Evolutionary conservation across 768 basidiomycete species (phyloP), one percentile per base, ranked within the genome.

Genomic region (Paxillus ammoniavirescens): DNA sequence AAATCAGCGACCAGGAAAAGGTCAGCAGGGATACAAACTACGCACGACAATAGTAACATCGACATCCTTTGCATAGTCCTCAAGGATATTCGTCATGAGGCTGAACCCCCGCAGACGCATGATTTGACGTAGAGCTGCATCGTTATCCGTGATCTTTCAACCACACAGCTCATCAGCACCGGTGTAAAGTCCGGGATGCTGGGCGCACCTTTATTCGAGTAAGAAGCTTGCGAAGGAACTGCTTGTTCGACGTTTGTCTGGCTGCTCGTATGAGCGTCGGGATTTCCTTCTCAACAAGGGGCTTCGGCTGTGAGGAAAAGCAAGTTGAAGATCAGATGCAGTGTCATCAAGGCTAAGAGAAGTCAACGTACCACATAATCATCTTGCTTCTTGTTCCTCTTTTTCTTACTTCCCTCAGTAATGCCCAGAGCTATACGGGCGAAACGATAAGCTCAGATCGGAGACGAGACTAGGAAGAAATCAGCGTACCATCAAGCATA

Each of bases 21-120:
- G 36, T 47, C 26, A 26, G 6, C 26, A 45, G 26, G 33, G 12
- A 13, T 35, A 49, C 38, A 1, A 40, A 36, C 49, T 2, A 74
- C 89, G 42, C 56, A 94, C 94, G 60, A 87, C 70, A 12, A 77
- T 69, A n/a, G 85, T 71, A 38, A 96, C 74, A 38, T 94, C 91
- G 31, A 74, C 45, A 63, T 98, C 92, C 15, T 79, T 75, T 10
- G 64, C 64, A 59, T 93, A 75, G 63, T 98, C 93, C 36, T 89
- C 82, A 30, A 98, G 73, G 37, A 98, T 78, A 63, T 89, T 91
- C 42, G 83, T 87, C 92, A 98, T 95, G 14, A 94, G 74, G 70
- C 87, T 90, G 67, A 95, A 91, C 2, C 95, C 95, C 65, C 97
- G 92, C 64, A 98, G 75, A 5, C 93, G 87, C 83, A 97, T 88